Evolutionary conservation across 2,329 filamentous ascomycete species (phyloP), one percentile per base, ranked within the genome.

Genomic region (Talaromyces albobiverticillius): DNA sequence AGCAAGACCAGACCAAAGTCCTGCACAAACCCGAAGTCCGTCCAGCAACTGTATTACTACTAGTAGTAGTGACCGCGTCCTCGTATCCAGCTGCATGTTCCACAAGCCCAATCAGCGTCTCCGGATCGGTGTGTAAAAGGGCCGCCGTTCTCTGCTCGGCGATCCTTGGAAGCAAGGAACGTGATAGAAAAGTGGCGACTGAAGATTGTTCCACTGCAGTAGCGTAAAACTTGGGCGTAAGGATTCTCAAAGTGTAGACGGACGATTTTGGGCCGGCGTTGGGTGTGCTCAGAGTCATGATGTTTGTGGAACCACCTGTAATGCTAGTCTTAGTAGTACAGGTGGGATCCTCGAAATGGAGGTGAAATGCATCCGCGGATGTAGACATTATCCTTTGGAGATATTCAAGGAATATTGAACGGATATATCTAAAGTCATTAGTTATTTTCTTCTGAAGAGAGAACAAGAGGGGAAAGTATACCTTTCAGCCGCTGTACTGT

Each of bases 201-300:
- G n/a, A 32, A 18, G n/a, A 29, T 18, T 41, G 23, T 8, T 14
- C 23, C 18, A 52, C 10, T 34, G 26, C 22, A 22, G 22, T 16
- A 13, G 40, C 29, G 16, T 52, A 52, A 22, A 46, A 52, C 4
- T 46, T 52, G 13, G 49, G 49, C 7, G 49, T 52, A 7, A 46
- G 31, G n/a, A 52, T n/a, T 10, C 3, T 34, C 13, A 52, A 34
- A 11, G 3, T 7, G 9, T 34, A 36, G 16, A 13, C 14, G 5
- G 49, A 40, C 38, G 49, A 52, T n/a, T 22, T 10, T 13, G 29
- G 3, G 6, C 16, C 13, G 1, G 31, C 40, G 14, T 16, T 36
- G 25, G 29, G 41, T 26, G 49, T 46, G 20, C 41, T 52, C n/a
- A 52, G 22, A 22, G n/a, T 45, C 4, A 42, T 34, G 29, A 20